Percentiles rank a stretch among this genome's conserved stretches.
Conservation (phyloP, 176 grass and related monocot genomes). For the Dendrocalamus sinicus region DNA sequence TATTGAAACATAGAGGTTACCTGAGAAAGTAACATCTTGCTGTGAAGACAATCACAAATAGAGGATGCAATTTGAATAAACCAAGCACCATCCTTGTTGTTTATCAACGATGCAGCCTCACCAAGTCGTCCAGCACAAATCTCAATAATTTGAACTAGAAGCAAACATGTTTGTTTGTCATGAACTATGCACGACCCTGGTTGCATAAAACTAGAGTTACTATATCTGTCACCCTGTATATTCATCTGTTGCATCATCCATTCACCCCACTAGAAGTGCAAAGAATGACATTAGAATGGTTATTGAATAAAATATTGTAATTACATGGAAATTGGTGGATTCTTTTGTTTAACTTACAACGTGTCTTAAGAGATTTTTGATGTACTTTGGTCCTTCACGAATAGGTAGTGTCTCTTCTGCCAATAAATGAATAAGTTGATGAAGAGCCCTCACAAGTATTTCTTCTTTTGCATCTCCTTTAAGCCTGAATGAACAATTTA, state of each 20-base stretch:
- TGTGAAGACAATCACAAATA: conserved; percentile 44
- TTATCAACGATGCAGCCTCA: conserved; percentile 18
- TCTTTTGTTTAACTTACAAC: conserved; percentile 50
- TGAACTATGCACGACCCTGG: conserved; percentile 1
- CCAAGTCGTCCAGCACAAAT: conserved; percentile 65
- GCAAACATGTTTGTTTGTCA: conserved; percentile 56
- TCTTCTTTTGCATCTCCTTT: conserved; percentile 34
- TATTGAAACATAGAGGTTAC: conserved; percentile 23
- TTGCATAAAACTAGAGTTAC: background rate
- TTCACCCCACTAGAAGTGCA: conserved; percentile 61
- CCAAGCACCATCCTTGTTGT: background rate
- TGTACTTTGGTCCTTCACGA: conserved; percentile 17
- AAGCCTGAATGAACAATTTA: conserved; percentile 35
- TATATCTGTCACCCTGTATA: background rate
- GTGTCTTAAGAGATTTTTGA: conserved; percentile 36
- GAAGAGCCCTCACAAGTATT: conserved; percentile 51
- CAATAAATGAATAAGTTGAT: conserved; percentile 48
- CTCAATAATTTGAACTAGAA: conserved; percentile 66
- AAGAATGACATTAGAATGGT: conserved; percentile 6
- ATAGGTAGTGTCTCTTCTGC: conserved; percentile 29
- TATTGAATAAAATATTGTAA: background rate
- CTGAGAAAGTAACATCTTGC: conserved; percentile 32
- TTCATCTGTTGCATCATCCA: conserved; percentile 62
- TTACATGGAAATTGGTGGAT: background rate
- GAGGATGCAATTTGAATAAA: conserved; percentile 54